phyloP scores from a whole-genome alignment of 2,329 filamentous ascomycete genomes.

The Emergomyces orientalis region DNA sequence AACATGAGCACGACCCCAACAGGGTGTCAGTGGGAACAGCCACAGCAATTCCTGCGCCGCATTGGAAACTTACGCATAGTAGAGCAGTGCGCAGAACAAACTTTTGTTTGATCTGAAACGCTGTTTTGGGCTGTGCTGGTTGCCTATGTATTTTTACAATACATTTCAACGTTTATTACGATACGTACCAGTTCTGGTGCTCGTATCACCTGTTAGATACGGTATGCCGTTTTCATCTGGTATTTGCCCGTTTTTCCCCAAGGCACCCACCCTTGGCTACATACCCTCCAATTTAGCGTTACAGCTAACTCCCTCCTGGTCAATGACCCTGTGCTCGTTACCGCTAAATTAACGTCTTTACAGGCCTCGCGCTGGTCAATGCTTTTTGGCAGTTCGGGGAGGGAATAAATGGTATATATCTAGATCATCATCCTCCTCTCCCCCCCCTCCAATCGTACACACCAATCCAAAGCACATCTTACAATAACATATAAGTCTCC shows the following conservation, averaged over 20 bases:
- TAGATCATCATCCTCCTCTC: background rate
- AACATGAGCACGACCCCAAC: background rate
- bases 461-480: constrained; percentile 1
- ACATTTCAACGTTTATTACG: background rate
- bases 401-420: background rate
- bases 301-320: background rate
- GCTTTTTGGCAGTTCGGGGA: background rate
- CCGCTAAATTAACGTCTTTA: background rate
- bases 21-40: background rate
- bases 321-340: background rate
- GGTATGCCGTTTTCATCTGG: background rate
- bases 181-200: background rate
- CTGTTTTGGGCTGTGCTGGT: background rate
- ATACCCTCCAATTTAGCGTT: background rate
- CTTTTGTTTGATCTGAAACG: background rate
- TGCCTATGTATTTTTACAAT: background rate
- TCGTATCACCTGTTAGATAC: background rate
- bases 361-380: background rate
- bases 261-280: background rate
- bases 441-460: constrained; percentile 6
- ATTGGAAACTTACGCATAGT: background rate
- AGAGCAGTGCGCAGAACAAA: background rate
- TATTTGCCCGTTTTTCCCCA: background rate
- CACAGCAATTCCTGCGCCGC: constrained; percentile 7
- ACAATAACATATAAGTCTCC: constrained; percentile 2